These are phyloP conservation scores for Penicillium sp. DNA, from an alignment of 2,329 filamentous ascomycete species.

Conservation along the genomic window DNA sequence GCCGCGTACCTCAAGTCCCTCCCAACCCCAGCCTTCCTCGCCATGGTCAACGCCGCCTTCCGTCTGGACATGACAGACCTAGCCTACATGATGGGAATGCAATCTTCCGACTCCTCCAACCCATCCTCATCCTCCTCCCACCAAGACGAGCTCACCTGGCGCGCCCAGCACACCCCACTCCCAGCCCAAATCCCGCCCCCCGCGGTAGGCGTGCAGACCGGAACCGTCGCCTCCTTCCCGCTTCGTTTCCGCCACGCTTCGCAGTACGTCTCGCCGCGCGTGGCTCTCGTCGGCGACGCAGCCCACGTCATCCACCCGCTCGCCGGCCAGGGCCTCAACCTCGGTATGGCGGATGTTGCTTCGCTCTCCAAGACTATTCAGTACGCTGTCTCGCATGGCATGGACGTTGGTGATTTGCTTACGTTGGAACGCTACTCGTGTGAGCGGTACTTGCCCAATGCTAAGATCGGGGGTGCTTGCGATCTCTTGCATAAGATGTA, in stretches of 20 bases:
- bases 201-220: constrained; percentile 70
- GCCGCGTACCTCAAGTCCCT: constrained; percentile 78
- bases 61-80: constrained; percentile 76
- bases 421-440: constrained; percentile 77
- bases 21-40: constrained; percentile 68
- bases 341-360: constrained; percentile 85
- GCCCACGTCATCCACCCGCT: constrained; percentile 94
- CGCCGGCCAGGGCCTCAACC: constrained; percentile 90
- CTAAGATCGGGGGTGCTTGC: constrained; percentile 70
- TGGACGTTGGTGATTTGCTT: constrained; percentile 78
- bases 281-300: constrained; percentile 89
- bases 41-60: constrained; percentile 93
- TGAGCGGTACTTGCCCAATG: constrained; percentile 80
- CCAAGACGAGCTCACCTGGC: constrained; percentile 79
- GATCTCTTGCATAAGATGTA: constrained; percentile 95
- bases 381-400: constrained; percentile 75
- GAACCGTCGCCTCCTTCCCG: constrained; percentile 84
- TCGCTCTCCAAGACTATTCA: constrained; percentile 73
- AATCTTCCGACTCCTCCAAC: constrained; percentile 32
- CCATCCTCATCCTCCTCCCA: constrained; percentile 47
- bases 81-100: constrained; percentile 72
- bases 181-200: constrained; percentile 61
- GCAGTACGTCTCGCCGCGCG: constrained; percentile 84
- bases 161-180: constrained; percentile 66
- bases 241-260: constrained; percentile 90